These are phyloP conservation scores for Auricularia heimuer DNA, from an alignment of 768 basidiomycete species.

Conservation along the genomic window DNA sequence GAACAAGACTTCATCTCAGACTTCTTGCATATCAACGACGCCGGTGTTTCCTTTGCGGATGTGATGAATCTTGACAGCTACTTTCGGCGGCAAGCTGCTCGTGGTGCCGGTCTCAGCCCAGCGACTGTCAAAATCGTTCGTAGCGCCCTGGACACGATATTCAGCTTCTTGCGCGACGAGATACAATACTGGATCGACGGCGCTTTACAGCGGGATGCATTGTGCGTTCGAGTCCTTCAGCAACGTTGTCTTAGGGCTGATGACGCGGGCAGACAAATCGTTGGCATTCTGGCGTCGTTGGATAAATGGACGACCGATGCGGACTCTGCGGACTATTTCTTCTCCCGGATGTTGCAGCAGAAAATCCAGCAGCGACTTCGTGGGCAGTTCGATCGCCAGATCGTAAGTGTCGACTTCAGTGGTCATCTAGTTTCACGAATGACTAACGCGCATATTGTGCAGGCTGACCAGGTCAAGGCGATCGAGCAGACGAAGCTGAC, in stretches of 20 bases:
- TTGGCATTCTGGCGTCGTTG: constrained; percentile 70
- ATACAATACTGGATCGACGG: constrained; percentile 78
- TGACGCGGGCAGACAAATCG: constrained; percentile 52
- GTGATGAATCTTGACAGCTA: constrained; percentile 91
- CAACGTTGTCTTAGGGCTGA: background rate
- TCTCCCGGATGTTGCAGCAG: constrained; percentile 60
- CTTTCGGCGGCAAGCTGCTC: constrained; percentile 84
- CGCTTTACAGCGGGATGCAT: constrained; percentile 60
- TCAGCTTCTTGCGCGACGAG: constrained; percentile 82
- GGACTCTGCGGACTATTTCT: constrained; percentile 61
- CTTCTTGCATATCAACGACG: constrained; percentile 87
- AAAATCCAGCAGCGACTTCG: constrained; percentile 76
- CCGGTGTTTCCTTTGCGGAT: constrained; percentile 86
- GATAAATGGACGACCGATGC: constrained; percentile 72
- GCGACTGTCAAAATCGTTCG: constrained; percentile 72
- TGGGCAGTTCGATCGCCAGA: constrained; percentile 59
- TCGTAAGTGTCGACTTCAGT: constrained; percentile 17
- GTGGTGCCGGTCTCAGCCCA: constrained; percentile 54
- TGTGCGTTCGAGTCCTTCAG: constrained; percentile 40
- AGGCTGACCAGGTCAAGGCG: constrained; percentile 80
- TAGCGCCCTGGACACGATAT: constrained; percentile 88
- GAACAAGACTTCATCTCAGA: constrained; percentile 86
- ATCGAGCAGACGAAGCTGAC: constrained; percentile 88
- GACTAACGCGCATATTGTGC: background rate
- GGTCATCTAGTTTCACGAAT: constrained; percentile 14